Evolutionary conservation across 2,329 filamentous ascomycete species (phyloP).

Genomic region (Dendrostoma leiphaemia): DNA sequence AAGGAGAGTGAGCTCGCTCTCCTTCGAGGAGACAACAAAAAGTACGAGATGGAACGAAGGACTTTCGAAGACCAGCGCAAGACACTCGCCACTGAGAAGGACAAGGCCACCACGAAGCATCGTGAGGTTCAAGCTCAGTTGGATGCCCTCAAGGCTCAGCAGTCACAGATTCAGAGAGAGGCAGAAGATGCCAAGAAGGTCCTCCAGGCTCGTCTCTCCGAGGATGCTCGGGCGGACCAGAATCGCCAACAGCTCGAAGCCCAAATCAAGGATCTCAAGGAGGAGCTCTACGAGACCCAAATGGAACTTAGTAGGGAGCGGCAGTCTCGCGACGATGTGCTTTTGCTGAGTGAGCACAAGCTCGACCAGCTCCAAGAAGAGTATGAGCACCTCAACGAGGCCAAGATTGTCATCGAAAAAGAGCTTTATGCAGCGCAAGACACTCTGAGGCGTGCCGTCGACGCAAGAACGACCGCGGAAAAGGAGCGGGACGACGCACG

Average conservation of each 20-base stretch:
- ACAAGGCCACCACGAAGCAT: conserved; percentile 71
- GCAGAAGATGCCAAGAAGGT: conserved; percentile 83
- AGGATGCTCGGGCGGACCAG: conserved; percentile 81
- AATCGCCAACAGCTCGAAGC: conserved; percentile 80
- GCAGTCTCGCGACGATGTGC: conserved; percentile 91
- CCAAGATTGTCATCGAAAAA: conserved; percentile 97
- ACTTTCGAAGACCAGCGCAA: conserved; percentile 77
- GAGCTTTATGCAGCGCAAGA: conserved; percentile 97
- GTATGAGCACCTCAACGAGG: conserved; percentile 81
- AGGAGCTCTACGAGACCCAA: conserved; percentile 79
- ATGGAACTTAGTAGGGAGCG: conserved; percentile 87
- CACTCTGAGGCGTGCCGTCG: conserved; percentile 78
- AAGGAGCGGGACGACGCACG: conserved; percentile 88
- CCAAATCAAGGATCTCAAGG: conserved; percentile 84
- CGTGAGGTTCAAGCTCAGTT: conserved; percentile 86
- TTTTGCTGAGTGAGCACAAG: conserved; percentile 87
- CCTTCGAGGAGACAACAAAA: conserved; percentile 80
- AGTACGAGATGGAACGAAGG: conserved; percentile 76
- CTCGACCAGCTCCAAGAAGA: conserved; percentile 79
- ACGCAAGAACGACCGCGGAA: conserved; percentile 76
- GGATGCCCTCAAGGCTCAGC: conserved; percentile 81
- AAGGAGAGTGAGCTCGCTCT: conserved; percentile 93
- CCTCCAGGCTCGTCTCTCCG: conserved; percentile 83
- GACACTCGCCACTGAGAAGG: conserved; percentile 70
- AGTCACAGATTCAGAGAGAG: conserved; percentile 81